Conservation (phyloP, 179 eudicot genomes). For the Gypsophila paniculata region DNA sequence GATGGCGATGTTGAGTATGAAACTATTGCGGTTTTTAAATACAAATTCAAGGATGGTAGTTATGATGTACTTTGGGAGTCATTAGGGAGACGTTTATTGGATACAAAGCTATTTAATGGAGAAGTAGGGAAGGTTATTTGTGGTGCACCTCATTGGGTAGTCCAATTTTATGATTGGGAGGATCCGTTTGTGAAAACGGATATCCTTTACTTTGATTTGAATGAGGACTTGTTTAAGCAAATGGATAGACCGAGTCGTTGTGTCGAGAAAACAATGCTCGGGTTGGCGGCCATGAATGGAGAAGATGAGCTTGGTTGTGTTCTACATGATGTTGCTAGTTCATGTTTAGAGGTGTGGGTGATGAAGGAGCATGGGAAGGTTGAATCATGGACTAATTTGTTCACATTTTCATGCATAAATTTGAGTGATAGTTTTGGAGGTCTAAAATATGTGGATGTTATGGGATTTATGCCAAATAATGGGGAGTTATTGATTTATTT, state of each 20-base stretch:
- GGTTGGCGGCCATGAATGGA: no score
- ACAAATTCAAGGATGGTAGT: background rate
- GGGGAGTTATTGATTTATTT: background rate
- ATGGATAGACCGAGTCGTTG: no score
- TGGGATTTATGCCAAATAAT: constrained; percentile 8
- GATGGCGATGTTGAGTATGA: background rate
- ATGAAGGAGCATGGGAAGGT: constrained; percentile 16
- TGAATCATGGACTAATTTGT: constrained; percentile 17
- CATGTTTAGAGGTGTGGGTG: constrained; percentile 9
- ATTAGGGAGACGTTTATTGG: background rate
- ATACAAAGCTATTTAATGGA: background rate
- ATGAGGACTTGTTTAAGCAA: no score
- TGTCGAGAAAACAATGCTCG: no score
- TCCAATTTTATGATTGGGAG: no score
- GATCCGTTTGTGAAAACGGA: no score
- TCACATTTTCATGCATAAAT: background rate
- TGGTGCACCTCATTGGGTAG: no score
- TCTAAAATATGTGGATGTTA: background rate
- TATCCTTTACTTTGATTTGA: no score
- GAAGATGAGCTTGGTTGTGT: no score
- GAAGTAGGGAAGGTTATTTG: constrained; percentile 8
- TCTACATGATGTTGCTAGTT: background rate
- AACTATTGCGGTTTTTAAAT: background rate
- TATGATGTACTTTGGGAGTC: background rate
- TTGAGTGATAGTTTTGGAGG: no score